Evolutionary conservation across 2,329 filamentous ascomycete genomes (phyloP), one percentile per base, ranked within the genome.

Genomic region (Fonsecaea erecta): DNA sequence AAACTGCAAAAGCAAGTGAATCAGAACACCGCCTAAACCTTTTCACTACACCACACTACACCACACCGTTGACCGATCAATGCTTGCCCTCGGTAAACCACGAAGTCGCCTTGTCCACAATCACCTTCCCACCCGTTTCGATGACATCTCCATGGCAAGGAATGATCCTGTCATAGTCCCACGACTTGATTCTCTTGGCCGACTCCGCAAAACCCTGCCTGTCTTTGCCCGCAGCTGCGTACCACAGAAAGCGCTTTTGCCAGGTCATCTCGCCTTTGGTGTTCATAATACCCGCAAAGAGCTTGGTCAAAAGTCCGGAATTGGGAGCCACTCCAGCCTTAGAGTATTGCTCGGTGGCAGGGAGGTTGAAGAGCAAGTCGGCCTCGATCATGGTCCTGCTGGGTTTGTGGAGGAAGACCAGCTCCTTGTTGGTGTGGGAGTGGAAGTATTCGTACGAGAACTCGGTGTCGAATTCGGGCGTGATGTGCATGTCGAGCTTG

Each of bases 81-180:
- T 76, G 76, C 62, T 75, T 74, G 54, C 76, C 79, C 62, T 86
- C 80, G 74, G 96, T 75, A 80, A 96, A 91, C 93, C 93, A 97
- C 72, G 85, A 85, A 78, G 96, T 92, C 12, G 96, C 83, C 76
- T 90, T 91, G 73, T 84, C 81, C 70, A 94, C 96, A 16, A 91
- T 81, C 11, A 84, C 84, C 82, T 96, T 97, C 9, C 85, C 93
- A 2, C 83, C 85, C 1, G 75, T 84, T 76, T 95, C 89, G 70
- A 98, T 88, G 16, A 91, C 88, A 79, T 99, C 95, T 8, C 95
- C 95, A 78, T 99, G 95, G 76, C 94, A 98, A 0, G 94, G 93
- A 65, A 99, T 88, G 57, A 98, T 83, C 43, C 88, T 88, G 69
- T 89, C 86, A 75, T 97, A 97, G 64, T 94, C 89, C 94, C 94